Evolutionary conservation across 1,139 yeast genomes (phyloP), one percentile per base, ranked within the genome.

Genomic region (Saccharomyces hybrid): DNA sequence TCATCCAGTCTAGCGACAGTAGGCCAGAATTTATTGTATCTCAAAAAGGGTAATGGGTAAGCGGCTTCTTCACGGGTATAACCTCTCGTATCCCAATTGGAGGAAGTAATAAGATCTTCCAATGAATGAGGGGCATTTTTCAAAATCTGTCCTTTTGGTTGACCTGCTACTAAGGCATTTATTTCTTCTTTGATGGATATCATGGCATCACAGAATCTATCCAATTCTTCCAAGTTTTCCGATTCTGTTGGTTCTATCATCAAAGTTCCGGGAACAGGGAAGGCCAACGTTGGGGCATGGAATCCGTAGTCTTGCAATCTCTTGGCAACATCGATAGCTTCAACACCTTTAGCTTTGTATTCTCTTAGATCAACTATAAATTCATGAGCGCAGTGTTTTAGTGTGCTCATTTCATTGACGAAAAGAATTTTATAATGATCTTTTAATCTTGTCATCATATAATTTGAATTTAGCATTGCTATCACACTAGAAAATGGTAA

Each of bases 201-300:
- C 77, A 93, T 80, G 2, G 98, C 83, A 58, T 89, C 93, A 58
- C 90, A 84, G 73, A 93, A 93, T 66, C 97, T 80, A 73, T 93
- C 95, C 62, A 93, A 78, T 75, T 93, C 99, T 54, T 78, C 87
- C 67, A 86, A 75, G 68, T 89, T 84, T 74, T 93, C 99, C 25
- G 95, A 85, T 73, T 93, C 99, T 3, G 99, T 93, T 56, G 99
- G 99, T 74, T 93, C 99, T 61, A 93, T 84, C 99, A 93, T 93
- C 63, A 93, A 79, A 3, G 99, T 93, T 58, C 96, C 96, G 11
- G 97, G 91, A 53, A 93, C 96, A 25, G 99, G 99, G 88, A 95
- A 93, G 1, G 98, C 93, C 89, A 93, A 84, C 51, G 99, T 93
- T 62, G 99, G 99, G 0, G 97, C 97, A 72, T 93, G 99, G 84